Percentiles rank a stretch among this genome's conserved stretches.
Evolutionary conservation across 2,329 filamentous ascomycete genomes (phyloP).

Genomic region (Daldinia sp.): DNA sequence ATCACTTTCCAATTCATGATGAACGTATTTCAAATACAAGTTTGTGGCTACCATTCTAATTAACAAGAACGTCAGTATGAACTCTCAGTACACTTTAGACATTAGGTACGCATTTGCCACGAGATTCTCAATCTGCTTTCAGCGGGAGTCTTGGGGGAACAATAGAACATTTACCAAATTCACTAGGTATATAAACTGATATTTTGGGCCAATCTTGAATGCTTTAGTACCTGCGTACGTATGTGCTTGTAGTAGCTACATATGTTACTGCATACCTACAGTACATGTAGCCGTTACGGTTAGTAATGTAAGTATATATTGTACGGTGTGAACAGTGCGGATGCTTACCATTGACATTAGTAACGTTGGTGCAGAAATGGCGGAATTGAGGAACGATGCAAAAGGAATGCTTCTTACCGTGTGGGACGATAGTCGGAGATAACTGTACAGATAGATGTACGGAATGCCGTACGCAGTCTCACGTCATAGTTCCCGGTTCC

Average conservation of each 20-base stretch:
- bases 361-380: not conserved
- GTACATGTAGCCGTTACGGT: not conserved
- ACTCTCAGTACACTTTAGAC: not conserved
- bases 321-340: not conserved
- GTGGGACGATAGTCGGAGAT: not conserved
- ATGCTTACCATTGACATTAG: no score
- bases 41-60: not conserved
- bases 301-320: not conserved
- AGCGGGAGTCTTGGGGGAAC: conserved; percentile 7
- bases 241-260: not conserved
- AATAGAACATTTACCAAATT: not conserved
- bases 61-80: conserved; percentile 2
- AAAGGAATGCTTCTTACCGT: not conserved
- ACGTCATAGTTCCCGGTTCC: conserved; percentile 4
- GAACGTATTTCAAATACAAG: not conserved
- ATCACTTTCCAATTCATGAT: not conserved
- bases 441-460: conserved; percentile 3
- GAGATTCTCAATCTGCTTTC: conserved; percentile 6
- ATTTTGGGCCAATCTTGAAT: not conserved
- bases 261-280: conserved; percentile 1
- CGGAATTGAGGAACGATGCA: not conserved
- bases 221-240: not conserved
- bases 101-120: not conserved
- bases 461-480: not conserved
- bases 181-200: not conserved